Evolutionary conservation across 2,329 filamentous ascomycete species (phyloP), one percentile per base, ranked within the genome.

Genomic region (Dactylonectria macrodidyma): DNA sequence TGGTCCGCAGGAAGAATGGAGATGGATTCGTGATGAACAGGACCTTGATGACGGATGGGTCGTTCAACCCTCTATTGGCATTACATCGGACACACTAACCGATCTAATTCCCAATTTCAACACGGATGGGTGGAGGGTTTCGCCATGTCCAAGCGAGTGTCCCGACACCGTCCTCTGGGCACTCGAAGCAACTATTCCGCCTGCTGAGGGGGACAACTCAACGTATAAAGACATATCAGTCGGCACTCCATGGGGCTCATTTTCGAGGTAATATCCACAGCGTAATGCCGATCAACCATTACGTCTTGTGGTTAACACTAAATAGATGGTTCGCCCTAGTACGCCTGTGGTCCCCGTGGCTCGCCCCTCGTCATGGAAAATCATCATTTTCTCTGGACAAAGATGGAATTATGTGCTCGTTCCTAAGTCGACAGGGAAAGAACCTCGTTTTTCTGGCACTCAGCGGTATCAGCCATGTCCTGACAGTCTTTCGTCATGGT

Each of bases 311-410:
- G 62, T 65, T 62, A 19, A 61, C 56, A 16, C 14, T 52, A 5
- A 6, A 55, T 58, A 89, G 92, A 73, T 97, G 94, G 90, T 95
- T 97, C 78, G 90, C 93, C 8, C 82, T 97, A 12, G 91, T 97
- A 5, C 90, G 95, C 19, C 84, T 93, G 3, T 96, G 91, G 90
- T 88, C 87, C 38, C 92, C 95, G 1, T 98, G 95, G 95, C 83
- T 97, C 11, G 94, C 92, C 8, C 95, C 95, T n/a, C 86, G 94
- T 46, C 95, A 98, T 78, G 95, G 95, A 12, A 90, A 88, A 69
- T 80, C 84, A 3, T 82, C 82, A 0, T 92, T 97, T 64, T 82
- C 83, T 5, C 84, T 95, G 5, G 92, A 94, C 68, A 93, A 95
- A 73, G 93, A 97, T 75, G 94, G 90, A 1, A 81, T 98, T 2